phyloP scores from a whole-genome alignment of 495 filamentous ascomycete genomes.

The Hypoxylon subgilvum region DNA sequence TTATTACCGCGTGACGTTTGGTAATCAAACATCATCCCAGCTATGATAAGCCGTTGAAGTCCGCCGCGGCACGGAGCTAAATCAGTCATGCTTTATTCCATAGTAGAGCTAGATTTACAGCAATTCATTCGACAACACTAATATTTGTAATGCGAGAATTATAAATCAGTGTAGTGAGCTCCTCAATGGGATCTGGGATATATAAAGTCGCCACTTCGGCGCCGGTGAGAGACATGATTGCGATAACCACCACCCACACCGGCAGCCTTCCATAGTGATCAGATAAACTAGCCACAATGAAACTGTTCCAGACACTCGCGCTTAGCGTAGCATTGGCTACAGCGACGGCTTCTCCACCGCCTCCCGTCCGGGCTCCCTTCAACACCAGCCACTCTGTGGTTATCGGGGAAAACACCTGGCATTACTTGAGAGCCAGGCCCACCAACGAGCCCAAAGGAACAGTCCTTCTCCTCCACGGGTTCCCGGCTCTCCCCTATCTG shows the following conservation, averaged over 20 bases:
- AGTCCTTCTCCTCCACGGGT: slow-evolving; percentile 65
- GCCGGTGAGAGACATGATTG: neutral
- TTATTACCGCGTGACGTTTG: too few relatives aligned
- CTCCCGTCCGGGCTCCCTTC: slow-evolving; percentile 12
- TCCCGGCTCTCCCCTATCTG: slow-evolving; percentile 67
- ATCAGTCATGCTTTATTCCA: too few relatives aligned
- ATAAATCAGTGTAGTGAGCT: slow-evolving; percentile 2
- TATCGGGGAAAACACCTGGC: slow-evolving; percentile 54
- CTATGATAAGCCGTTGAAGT: too few relatives aligned
- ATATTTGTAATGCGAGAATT: slow-evolving; percentile 11
- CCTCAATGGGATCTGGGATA: too few relatives aligned
- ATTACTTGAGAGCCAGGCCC: slow-evolving; percentile 70
- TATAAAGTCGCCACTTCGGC: neutral
- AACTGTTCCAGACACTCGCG: neutral
- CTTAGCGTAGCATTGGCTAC: neutral
- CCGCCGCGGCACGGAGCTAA: too few relatives aligned
- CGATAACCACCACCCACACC: too few relatives aligned
- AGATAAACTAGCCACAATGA: neutral
- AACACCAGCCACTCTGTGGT: slow-evolving; percentile 13
- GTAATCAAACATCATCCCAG: too few relatives aligned
- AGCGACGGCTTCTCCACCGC: neutral
- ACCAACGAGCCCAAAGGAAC: slow-evolving; percentile 59
- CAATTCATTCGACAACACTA: too few relatives aligned
- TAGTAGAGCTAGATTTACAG: too few relatives aligned
- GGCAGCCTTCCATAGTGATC: too few relatives aligned